phyloP scores from a whole-genome alignment of 139 green algal species.

The Coccomyxa sp. region DNA sequence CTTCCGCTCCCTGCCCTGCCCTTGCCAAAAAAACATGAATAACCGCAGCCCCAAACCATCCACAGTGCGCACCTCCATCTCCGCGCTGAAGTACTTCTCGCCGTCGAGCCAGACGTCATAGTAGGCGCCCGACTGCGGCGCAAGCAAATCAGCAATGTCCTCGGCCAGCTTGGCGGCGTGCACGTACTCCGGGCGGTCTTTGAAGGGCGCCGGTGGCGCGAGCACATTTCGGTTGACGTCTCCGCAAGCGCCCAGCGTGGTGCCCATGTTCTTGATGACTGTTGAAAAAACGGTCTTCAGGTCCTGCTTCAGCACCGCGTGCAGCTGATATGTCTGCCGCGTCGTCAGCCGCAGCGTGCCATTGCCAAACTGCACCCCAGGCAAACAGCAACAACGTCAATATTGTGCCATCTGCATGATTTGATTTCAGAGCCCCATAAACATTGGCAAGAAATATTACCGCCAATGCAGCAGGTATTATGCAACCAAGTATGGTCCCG shows the following conservation, averaged over 20 bases:
- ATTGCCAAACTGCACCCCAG: conserved; percentile 83
- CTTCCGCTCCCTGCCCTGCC: too few species aligned
- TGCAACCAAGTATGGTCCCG: too few species aligned
- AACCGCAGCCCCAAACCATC: neutral
- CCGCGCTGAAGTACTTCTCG: conserved; percentile 91
- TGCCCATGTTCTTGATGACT: conserved; percentile 99
- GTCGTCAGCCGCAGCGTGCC: conserved; percentile 97
- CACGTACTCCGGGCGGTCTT: conserved; percentile 82
- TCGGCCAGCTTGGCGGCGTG: conserved; percentile 45
- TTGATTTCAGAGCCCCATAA: too few species aligned
- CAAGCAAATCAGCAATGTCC: conserved; percentile 78
- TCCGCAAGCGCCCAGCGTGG: conserved; percentile 92
- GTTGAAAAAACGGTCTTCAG: conserved; percentile 98
- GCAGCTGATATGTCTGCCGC: conserved; percentile 97
- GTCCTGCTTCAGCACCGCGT: conserved; percentile 97
- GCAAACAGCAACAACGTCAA: neutral
- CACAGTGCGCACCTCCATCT: conserved; percentile 67
- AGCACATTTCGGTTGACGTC: conserved; percentile 98
- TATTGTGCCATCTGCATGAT: neutral
- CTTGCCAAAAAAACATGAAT: too few species aligned
- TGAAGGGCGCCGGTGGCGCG: conserved; percentile 70
- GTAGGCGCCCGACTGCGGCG: conserved; percentile 93
- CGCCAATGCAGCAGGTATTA: neutral
- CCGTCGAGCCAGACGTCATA: conserved; percentile 99
- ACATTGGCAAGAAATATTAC: neutral